Evolutionary conservation across 306 rosid genomes (phyloP).

Genomic region (Sicyos edulis): DNA sequence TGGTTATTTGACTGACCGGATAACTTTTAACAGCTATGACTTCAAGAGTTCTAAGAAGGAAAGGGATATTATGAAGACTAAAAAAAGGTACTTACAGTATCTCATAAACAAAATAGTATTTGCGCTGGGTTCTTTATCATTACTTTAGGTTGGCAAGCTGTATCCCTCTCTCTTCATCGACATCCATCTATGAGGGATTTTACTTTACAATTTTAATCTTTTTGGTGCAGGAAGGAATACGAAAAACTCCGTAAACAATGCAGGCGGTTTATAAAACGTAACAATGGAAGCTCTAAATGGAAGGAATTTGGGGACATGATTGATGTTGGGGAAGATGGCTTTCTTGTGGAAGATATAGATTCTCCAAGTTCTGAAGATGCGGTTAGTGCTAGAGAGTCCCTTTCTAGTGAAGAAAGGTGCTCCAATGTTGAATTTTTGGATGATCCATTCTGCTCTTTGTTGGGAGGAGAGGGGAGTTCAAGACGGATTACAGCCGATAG

Average conservation of each 20-base stretch:
- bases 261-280: constrained; percentile 52
- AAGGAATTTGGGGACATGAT: constrained; percentile 45
- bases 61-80: constrained; percentile 54
- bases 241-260: constrained; percentile 78
- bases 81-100: constrained; percentile 53
- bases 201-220: constrained; percentile 14
- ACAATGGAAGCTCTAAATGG: constrained; percentile 46
- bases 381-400: constrained; percentile 83
- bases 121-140: constrained; percentile 1
- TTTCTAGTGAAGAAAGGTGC: constrained; percentile 76
- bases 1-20: constrained; percentile 29
- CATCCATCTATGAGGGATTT: background rate
- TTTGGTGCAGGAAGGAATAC: constrained; percentile 68
- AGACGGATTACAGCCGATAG: constrained; percentile 45
- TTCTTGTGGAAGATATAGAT: constrained; percentile 47
- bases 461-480: constrained; percentile 62
- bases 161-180: background rate
- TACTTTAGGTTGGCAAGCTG: background rate
- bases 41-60: constrained; percentile 73
- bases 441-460: constrained; percentile 54
- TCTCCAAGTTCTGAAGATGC: constrained; percentile 95
- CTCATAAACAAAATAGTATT: background rate
- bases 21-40: constrained; percentile 61
- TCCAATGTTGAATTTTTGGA: constrained; percentile 57
- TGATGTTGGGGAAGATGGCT: constrained; percentile 48